A percentile compares a stretch with the other conserved stretches of the same genome.
Evolutionary conservation across 768 basidiomycete genomes (phyloP).

Genomic region (Boletus fagicola): DNA sequence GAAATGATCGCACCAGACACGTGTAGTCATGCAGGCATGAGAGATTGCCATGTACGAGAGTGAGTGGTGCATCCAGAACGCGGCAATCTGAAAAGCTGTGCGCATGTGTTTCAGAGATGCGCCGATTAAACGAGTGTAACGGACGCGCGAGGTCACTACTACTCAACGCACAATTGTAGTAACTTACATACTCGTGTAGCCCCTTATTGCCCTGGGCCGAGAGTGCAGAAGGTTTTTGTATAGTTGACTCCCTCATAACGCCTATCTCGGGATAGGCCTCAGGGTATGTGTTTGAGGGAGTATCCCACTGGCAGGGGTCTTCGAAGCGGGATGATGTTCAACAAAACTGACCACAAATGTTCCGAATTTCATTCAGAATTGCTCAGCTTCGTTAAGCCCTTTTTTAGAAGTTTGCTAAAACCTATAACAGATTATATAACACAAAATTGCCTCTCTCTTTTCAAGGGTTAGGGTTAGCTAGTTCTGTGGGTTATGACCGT

Average conservation of each 20-base stretch:
- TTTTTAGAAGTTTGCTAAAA: no score
- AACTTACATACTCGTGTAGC: not conserved
- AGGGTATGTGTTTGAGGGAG: not conserved
- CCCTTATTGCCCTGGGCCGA: no score
- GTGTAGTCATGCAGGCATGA: no score
- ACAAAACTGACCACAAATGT: no score
- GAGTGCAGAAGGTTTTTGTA: not conserved
- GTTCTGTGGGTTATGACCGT: no score
- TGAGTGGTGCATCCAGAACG: not conserved
- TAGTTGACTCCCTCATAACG: not conserved
- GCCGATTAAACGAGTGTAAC: not conserved
- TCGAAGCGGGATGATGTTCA: no score
- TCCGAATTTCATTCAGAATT: no score
- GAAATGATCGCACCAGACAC: not conserved
- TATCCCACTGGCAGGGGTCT: no score
- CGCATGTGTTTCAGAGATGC: not conserved
- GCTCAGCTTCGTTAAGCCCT: no score
- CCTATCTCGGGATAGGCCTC: not conserved
- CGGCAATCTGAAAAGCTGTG: not conserved
- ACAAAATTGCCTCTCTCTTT: no score
- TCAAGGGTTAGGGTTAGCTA: no score
- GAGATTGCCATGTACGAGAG: not conserved
- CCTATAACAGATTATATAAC: no score
- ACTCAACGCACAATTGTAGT: not conserved
- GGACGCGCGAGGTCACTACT: not conserved